Evolutionary conservation across 139 green algal species (phyloP).

Genomic region (Pleodorina starrii): DNA sequence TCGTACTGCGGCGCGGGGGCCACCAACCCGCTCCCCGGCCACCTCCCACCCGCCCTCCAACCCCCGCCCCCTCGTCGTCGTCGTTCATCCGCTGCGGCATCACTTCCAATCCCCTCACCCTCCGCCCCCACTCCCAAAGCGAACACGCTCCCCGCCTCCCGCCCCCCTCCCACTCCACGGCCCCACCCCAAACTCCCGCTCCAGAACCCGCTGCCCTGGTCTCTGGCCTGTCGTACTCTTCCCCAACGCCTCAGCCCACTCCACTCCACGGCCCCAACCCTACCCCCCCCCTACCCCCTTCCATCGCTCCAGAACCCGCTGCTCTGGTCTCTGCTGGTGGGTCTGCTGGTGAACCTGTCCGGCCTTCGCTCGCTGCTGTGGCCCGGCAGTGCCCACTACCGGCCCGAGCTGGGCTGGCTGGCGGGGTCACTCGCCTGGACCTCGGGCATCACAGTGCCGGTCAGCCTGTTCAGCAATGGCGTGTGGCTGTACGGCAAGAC

Average conservation of each 20-base stretch:
- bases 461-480: conserved; percentile 54
- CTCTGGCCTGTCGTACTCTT: no score
- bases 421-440: conserved; percentile 13
- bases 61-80: not conserved
- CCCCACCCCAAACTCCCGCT: no score
- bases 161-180: not conserved
- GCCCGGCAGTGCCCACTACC: not conserved
- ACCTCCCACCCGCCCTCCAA: no score
- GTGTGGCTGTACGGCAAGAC: conserved; percentile 49
- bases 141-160: no score
- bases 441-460: conserved; percentile 48
- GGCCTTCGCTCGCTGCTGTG: conserved; percentile 33
- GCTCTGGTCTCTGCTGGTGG: conserved; percentile 58
- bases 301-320: conserved; percentile 45
- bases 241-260: no score
- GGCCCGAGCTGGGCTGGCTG: conserved; percentile 48
- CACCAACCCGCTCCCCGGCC: no score
- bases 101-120: not conserved
- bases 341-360: conserved; percentile 42
- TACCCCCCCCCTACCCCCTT: not conserved
- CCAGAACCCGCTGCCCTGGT: conserved; percentile 57
- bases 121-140: not conserved
- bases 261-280: no score
- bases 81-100: not conserved
- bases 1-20: no score